Evolutionary conservation across 345 rosid genomes (phyloP).

Genomic region (Lumnitzera littorea): DNA sequence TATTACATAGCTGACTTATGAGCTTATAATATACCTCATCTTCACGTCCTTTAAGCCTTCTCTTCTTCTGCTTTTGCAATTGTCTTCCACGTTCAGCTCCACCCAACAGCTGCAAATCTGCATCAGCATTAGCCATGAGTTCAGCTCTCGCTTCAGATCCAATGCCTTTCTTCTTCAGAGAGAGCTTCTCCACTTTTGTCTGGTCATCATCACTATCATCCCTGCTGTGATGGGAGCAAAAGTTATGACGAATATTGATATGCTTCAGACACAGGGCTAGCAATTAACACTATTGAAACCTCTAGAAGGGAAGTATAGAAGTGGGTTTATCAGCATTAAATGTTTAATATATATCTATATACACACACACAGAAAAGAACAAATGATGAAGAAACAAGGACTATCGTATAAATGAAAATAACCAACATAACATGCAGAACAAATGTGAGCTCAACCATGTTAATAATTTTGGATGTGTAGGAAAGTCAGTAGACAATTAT

Average conservation of each 20-base stretch:
- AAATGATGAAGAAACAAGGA: no score
- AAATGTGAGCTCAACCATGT: no score
- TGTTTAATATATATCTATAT: no score
- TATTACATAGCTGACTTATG: slow-evolving; percentile 8
- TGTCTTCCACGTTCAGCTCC: slow-evolving; percentile 79
- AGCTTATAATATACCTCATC: slow-evolving; percentile 57
- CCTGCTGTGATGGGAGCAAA: slow-evolving; percentile 23
- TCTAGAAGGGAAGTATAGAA: no score
- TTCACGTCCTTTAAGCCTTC: slow-evolving; percentile 85
- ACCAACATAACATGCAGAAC: no score
- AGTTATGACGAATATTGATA: slow-evolving; percentile 3
- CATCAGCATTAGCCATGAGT: slow-evolving; percentile 63
- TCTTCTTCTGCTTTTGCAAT: slow-evolving; percentile 79
- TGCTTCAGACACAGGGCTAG: background rate
- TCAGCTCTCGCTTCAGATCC: slow-evolving; percentile 93
- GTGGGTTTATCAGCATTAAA: no score
- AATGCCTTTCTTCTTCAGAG: slow-evolving; percentile 77
- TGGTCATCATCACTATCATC: slow-evolving; percentile 53
- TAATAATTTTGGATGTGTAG: no score
- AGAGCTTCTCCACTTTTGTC: slow-evolving; percentile 70
- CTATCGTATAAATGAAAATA: no score
- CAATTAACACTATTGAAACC: no score
- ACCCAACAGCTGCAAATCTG: slow-evolving; percentile 63
- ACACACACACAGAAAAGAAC: no score
- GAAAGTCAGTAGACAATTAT: no score